Base-by-base conservation (phyloP, 2,329 filamentous ascomycete genomes). In the Monosporascus sp. region DNA sequence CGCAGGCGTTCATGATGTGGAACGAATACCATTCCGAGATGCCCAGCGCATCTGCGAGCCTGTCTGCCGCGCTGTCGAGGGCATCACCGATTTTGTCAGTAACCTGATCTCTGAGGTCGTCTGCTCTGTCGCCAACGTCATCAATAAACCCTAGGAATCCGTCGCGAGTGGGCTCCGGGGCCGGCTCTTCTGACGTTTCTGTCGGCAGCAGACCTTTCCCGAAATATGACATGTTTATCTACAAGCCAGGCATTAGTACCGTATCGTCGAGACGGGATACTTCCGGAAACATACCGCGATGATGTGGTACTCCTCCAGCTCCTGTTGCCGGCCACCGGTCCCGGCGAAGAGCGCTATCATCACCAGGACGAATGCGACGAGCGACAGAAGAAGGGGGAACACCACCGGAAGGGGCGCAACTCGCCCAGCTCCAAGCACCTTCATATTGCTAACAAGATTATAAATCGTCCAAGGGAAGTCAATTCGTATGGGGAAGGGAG, bases 1-100 rank as follows among this genome's bases (percentile, higher is more conserved):
- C 67, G 62, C 77, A 80, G 4, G 69, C 64, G 39, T 71, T 69
- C 74, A 77, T 74, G 59, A 80, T 58, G 57, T 80, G 77, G 31
- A 80, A 55, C 17, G 76, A 78, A 59, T 79, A 80, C 77, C 77
- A 80, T 55, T 79, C 68, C 1, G 72, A 70, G 52, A 80, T 72
- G 24, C 77, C 76, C 27, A 79, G 65, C n/a, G 70, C 67, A 14
- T 71, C 66, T 48, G 71, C 67, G 46, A 77, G 49, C 50, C 73
- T 59, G 52, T 73, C 75, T 38, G 71, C 72, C 39, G 74, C 56
- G 7, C 73, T 67, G 52, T 72, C 69, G 5, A 67, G 65, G 36
- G 77, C 61, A 35, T 74, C 66, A 57, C 74, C 73, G 54, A 77
- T 54, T 45, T 69, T 63, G 43, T 71, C 69, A 48, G 66, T 67